Base-by-base conservation (phyloP, 2,329 filamentous ascomycete genomes). In the Aspergillus hiratsukae region DNA sequence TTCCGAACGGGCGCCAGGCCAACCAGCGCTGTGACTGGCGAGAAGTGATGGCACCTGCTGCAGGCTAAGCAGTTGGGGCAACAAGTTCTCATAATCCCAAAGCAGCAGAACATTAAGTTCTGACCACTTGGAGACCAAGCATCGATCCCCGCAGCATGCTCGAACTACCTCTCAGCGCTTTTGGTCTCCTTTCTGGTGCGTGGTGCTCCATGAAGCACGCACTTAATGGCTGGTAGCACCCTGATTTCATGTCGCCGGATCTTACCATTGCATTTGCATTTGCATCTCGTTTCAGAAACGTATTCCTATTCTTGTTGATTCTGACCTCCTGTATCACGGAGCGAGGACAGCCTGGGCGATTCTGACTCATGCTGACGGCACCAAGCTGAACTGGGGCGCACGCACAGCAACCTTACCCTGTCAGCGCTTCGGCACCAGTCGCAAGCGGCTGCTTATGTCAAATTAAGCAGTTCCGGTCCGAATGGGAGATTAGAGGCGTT, bases 1-100 rank as follows among this genome's bases (percentile, higher is more conserved):
- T 56, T 59, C 60, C 58, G 57, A 61, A 52, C 25, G 23, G 48
- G 53, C 58, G 46, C 37, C 49, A 56, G 51, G 51, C 61, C 59
- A 63, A 64, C 59, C 49, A 45, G n/a, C 43, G 41, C 52, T 46
- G 48, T 49, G 29, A 51, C 49, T 54, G 51, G 57, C 49, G 57
- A 59, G 60, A 58, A 62, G 29, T 29, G 48, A 29, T 46, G 55
- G 53, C 56, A 53, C n/a, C 46, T 35, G 48, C 54, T 58, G 59
- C 58, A 59, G 54, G 46, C 57, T 54, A 56, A 50, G 40, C 53
- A 35, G 46, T 51, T 55, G 54, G 60, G 57, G 53, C 52, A 49
- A 50, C 50, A 50, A 55, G 29, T 48, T 31, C 53, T 40, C 41
- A 54, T 43, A 23, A 31, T 41, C 21, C 35, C 27, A 48, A 43